These are phyloP conservation scores for Rubus parviflorus DNA, from an alignment of 306 rosid genomes.

Conservation along the genomic window DNA sequence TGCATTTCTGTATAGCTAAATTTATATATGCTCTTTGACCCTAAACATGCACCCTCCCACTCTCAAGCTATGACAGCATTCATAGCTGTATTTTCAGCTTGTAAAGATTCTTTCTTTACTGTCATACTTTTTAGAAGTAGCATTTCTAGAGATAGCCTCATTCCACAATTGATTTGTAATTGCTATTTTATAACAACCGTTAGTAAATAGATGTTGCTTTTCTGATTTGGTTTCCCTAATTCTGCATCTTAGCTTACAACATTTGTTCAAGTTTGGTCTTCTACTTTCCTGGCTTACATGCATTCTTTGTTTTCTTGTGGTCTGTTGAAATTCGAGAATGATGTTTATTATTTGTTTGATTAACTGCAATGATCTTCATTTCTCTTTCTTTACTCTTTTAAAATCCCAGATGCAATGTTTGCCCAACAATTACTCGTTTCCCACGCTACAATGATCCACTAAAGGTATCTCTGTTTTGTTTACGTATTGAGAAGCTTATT, in stretches of 20 bases:
- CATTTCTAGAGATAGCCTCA: not conserved
- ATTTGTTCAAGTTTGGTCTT: not conserved
- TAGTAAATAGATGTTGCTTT: not conserved
- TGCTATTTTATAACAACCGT: not conserved
- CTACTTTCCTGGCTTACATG: not conserved
- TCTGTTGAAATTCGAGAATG: not conserved
- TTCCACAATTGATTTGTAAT: no score
- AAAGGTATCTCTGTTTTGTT: slow-evolving; percentile 53
- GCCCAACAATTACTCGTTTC: slow-evolving; percentile 64
- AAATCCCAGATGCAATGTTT: slow-evolving; percentile 57
- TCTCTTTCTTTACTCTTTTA: slow-evolving; percentile 23
- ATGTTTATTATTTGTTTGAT: slow-evolving; percentile 8
- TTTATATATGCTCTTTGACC: not conserved
- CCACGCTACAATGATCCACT: slow-evolving; percentile 87
- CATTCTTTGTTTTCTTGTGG: slow-evolving; percentile 6
- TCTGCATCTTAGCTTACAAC: not conserved
- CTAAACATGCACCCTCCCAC: not conserved
- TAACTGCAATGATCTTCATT: not conserved
- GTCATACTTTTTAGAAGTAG: not conserved
- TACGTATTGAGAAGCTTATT: slow-evolving; percentile 18
- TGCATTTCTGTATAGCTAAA: not conserved
- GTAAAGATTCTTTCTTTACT: not conserved
- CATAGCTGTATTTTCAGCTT: not conserved
- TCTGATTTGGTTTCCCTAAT: not conserved
- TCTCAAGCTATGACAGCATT: not conserved